phyloP scores from a whole-genome alignment of 2,329 filamentous ascomycete genomes.

The Penicillium sp. region DNA sequence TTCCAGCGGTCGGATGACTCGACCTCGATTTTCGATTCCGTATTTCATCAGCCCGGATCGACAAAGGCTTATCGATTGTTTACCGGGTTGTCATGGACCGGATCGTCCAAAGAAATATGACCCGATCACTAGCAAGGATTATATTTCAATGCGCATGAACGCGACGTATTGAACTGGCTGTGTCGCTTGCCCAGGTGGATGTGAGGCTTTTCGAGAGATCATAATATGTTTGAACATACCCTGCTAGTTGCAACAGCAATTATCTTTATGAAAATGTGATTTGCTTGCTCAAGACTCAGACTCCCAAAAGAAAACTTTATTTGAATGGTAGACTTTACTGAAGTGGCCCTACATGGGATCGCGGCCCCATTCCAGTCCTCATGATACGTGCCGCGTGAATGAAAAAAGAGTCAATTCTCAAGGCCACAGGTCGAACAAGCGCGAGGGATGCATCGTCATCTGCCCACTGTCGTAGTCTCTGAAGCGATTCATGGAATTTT shows the following conservation, averaged over 20 bases:
- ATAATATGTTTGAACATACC: too few relatives aligned
- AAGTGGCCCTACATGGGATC: not conserved
- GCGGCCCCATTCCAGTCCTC: not conserved
- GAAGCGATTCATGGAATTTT: not conserved
- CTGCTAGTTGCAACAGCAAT: too few relatives aligned
- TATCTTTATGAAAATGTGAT: too few relatives aligned
- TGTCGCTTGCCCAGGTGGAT: not conserved
- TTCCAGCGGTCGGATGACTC: not conserved
- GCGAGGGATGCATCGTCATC: not conserved
- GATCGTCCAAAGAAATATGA: conserved; percentile 2
- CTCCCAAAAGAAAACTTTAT: too few relatives aligned
- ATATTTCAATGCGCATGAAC: conserved; percentile 6
- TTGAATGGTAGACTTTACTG: not conserved
- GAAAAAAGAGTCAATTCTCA: not conserved
- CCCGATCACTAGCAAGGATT: conserved; percentile 1
- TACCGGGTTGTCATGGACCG: conserved; percentile 2
- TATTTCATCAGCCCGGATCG: conserved; percentile 5
- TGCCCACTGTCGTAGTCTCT: not conserved
- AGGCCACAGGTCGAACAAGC: not conserved
- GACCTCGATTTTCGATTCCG: conserved; percentile 1
- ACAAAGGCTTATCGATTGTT: conserved; percentile 3
- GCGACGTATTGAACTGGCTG: not conserved
- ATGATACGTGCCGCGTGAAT: not conserved
- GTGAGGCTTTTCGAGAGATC: not conserved
- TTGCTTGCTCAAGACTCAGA: too few relatives aligned